Evolutionary conservation across 1,284 basidiomycete species (phyloP).

Genomic region (Ganoderma meredithae): DNA sequence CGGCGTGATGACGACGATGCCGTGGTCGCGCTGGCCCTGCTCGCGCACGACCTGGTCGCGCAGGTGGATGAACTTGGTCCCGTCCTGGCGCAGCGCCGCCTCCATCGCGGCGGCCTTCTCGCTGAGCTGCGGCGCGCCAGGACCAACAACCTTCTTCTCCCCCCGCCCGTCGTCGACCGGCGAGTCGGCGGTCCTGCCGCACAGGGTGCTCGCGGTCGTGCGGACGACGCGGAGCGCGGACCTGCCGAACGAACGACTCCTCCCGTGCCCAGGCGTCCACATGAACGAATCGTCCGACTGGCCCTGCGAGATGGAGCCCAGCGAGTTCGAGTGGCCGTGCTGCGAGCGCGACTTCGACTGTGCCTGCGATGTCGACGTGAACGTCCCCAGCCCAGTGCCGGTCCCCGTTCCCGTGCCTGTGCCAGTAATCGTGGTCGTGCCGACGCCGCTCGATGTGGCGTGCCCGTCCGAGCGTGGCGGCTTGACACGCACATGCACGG

Average conservation of each 20-base stretch:
- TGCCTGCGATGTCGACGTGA: constrained; percentile 37
- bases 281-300: constrained; percentile 40
- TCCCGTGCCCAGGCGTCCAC: constrained; percentile 51
- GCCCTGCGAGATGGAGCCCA: constrained; percentile 47
- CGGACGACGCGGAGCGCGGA: constrained; percentile 54
- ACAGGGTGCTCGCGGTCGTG: constrained; percentile 43
- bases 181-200: constrained; percentile 33
- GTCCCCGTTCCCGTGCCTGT: constrained; percentile 27
- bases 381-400: constrained; percentile 31
- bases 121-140: constrained; percentile 33
- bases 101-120: constrained; percentile 50
- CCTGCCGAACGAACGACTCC: constrained; percentile 67
- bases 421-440: constrained; percentile 26
- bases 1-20: constrained; percentile 35
- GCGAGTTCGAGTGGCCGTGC: constrained; percentile 43
- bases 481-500: constrained; percentile 46
- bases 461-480: constrained; percentile 31
- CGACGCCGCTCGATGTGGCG: constrained; percentile 28
- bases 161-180: constrained; percentile 26
- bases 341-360: constrained; percentile 51
- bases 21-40: constrained; percentile 23
- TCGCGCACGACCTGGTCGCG: constrained; percentile 35
- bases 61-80: constrained; percentile 53
- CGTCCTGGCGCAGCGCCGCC: constrained; percentile 49
- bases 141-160: constrained; percentile 30